Evolutionary conservation across 345 rosid species (phyloP), one percentile per base, ranked within the genome.

Genomic region (Heritiera fomes): DNA sequence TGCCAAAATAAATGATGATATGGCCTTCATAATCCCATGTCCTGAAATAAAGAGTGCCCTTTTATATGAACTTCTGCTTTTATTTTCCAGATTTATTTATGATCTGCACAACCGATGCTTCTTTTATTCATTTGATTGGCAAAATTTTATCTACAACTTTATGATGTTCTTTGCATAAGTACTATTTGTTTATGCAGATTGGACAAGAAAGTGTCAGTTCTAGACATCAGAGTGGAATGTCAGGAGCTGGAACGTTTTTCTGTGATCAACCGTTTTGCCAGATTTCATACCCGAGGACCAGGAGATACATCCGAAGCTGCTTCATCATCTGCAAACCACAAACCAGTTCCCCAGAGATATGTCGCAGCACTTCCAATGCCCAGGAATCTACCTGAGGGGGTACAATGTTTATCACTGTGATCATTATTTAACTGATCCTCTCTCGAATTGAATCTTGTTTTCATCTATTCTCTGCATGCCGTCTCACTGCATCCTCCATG

Each of bases 201-300:
- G 92, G 91, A 88, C 64, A 92, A 85, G 77, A 72, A 80, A 38
- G 68, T 84, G 65, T 85, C 89, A 34, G 74, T 89, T 38, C 67
- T 83, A 41, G 94, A 92, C 80, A 50, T 94, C 80, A 85, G 84
- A 83, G 79, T 89, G 79, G 98, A 94, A 86, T 87, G 85, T 53
- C 91, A 89, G 79, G 98, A 94, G 64, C 58, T 91, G 84, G 98
- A 92, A 82, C 89, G 85, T 79, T 88, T 84, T 85, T 83, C 92
- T 40, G 89, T 92, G 80, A 90, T 92, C 78, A 94, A 94, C 82
- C 93, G 98, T 9, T 94, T 94, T 80, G 97, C 98, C n/a, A 90
- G 84, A 89, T 94, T 91, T 80, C 98, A 94, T 82, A 85, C 84
- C 76, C 88, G 90, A 76, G 89, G 80, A 34, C 92, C 80, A 73